Conservation (phyloP, 257 asterid species). For the Forsythia viridissima region DNA sequence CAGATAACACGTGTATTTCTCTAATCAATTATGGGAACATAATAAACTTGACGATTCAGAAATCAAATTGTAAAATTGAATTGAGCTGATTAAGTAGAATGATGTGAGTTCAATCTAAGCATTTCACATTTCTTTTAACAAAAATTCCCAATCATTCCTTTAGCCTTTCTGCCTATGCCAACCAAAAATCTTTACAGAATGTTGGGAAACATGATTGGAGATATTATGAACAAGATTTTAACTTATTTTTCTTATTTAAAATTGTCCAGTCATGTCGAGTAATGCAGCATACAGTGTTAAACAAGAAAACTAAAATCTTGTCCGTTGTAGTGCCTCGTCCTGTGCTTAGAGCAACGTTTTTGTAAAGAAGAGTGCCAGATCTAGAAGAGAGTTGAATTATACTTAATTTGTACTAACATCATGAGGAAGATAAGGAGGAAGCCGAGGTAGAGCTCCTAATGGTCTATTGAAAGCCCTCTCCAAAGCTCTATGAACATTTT, state of each 20-base stretch:
- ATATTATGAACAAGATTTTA: neutral
- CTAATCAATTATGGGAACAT: neutral
- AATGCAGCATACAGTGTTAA: neutral
- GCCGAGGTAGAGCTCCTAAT: conserved; percentile 85
- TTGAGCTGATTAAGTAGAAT: neutral
- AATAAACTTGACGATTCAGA: neutral
- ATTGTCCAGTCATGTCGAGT: neutral
- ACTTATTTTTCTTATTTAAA: neutral
- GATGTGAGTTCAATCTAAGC: neutral
- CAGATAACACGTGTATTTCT: neutral
- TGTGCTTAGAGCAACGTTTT: neutral
- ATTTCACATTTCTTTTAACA: neutral
- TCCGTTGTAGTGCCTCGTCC: neutral
- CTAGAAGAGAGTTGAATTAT: neutral
- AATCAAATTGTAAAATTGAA: neutral
- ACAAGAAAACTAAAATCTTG: neutral
- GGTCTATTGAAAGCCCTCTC: conserved; percentile 87
- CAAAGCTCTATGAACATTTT: conserved; percentile 83
- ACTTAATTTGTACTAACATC: conserved; percentile 39
- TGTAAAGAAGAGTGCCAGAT: neutral
- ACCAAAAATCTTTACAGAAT: neutral
- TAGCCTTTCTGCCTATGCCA: neutral
- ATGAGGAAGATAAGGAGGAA: conserved; percentile 93
- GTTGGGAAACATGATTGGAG: neutral
- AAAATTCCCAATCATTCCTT: neutral